These are phyloP conservation scores for Mucor velutinosus DNA, from an alignment of 371 early-diverging fungal species.

Conservation along the genomic window DNA sequence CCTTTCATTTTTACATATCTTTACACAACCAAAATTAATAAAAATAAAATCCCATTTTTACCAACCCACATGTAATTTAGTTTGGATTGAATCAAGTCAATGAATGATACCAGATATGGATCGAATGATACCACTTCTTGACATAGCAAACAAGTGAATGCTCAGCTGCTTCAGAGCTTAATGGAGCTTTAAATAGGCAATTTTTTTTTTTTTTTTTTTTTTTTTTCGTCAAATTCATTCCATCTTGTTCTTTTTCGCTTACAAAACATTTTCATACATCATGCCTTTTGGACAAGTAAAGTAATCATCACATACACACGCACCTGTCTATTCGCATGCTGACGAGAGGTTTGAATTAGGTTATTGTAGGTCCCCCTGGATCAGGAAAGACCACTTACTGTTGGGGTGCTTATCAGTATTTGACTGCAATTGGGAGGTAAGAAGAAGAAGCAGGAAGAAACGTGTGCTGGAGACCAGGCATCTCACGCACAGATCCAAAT, in stretches of 20 bases:
- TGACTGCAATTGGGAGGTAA: constrained; percentile 78
- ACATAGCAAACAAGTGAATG: background rate
- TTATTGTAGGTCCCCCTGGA: constrained; percentile 97
- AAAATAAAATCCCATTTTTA: background rate
- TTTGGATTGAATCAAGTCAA: background rate
- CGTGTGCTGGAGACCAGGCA: background rate
- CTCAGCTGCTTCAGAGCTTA: background rate
- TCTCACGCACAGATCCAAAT: background rate
- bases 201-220: constrained; percentile 1
- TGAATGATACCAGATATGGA: background rate
- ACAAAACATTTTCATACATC: background rate
- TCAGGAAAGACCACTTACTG: constrained; percentile 98
- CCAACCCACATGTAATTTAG: background rate
- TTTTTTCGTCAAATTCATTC: background rate
- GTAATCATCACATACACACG: background rate
- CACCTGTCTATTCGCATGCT: background rate
- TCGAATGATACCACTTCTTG: background rate
- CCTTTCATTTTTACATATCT: background rate
- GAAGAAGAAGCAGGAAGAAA: background rate
- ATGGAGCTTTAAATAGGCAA: background rate
- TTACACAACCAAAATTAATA: background rate
- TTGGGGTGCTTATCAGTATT: constrained; percentile 90
- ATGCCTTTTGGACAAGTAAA: constrained; percentile 54
- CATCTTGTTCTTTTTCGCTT: background rate
- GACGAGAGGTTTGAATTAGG: constrained; percentile 33